Evolutionary conservation across 495 filamentous ascomycete genomes (phyloP).

Genomic region (Aspergillus ostianus): DNA sequence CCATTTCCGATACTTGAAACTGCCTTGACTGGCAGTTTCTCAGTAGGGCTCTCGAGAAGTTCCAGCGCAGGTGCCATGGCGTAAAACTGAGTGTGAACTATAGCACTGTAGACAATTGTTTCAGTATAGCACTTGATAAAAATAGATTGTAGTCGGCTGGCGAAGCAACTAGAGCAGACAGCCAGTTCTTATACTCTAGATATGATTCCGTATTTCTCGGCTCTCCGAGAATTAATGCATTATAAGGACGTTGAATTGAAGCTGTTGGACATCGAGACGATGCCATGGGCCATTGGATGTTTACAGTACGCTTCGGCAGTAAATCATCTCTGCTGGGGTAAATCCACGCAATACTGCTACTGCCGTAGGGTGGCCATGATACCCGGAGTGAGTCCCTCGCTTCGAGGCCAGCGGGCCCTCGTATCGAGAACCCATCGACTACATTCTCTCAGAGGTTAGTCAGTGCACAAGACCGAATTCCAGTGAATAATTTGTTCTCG

Average conservation of each 20-base stretch:
- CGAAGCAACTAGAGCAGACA: not conserved
- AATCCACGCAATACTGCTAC: not conserved
- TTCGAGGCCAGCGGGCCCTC: not conserved
- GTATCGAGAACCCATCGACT: no score
- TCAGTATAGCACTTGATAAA: not conserved
- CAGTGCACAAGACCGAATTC: no score
- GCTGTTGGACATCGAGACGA: not conserved
- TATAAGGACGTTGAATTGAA: not conserved
- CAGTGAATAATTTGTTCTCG: no score
- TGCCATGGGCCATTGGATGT: not conserved
- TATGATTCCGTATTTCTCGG: not conserved
- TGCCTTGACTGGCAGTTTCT: slow-evolving; percentile 8
- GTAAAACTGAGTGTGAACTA: not conserved
- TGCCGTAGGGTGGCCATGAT: not conserved
- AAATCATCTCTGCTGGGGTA: no score
- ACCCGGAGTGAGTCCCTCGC: not conserved
- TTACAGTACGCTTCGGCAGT: not conserved
- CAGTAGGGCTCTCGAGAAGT: slow-evolving; percentile 12
- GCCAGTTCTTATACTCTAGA: not conserved
- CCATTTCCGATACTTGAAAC: not conserved
- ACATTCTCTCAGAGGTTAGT: no score
- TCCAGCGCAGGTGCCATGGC: slow-evolving; percentile 16
- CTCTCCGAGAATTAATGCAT: not conserved
- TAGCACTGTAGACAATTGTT: not conserved
- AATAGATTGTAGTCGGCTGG: not conserved